These are phyloP conservation scores for Solanum chacoense DNA, from an alignment of 305 asterid species.

Conservation along the genomic window DNA sequence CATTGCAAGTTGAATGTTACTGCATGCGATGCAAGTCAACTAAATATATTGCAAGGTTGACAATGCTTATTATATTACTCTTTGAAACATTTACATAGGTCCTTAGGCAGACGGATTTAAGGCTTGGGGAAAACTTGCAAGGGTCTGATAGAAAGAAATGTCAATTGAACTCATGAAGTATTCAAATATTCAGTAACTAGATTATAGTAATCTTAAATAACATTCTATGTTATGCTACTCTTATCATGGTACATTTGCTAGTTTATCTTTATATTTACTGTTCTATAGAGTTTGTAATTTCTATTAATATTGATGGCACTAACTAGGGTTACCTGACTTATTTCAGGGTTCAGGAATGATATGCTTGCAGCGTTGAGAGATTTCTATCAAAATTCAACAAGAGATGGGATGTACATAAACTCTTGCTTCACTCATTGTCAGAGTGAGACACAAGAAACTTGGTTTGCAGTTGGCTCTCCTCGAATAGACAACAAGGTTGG, in stretches of 20 bases:
- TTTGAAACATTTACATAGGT: neutral
- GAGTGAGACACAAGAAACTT: constrained; percentile 74
- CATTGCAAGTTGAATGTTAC: constrained; percentile 62
- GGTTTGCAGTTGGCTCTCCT: constrained; percentile 78
- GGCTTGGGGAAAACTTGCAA: neutral
- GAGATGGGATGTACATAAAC: constrained; percentile 81
- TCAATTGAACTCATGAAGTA: neutral
- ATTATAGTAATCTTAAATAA: neutral
- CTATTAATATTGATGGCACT: neutral
- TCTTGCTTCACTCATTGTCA: constrained; percentile 97
- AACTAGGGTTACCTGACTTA: neutral
- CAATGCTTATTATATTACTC: neutral
- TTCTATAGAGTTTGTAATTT: neutral
- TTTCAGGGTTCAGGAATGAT: constrained; percentile 61
- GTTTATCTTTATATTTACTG: neutral
- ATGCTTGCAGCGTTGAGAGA: constrained; percentile 51
- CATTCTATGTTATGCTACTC: neutral
- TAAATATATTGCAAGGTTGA: constrained; percentile 66
- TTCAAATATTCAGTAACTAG: neutral
- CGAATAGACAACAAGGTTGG: constrained; percentile 63
- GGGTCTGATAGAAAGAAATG: neutral
- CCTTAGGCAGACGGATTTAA: neutral
- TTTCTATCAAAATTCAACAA: constrained; percentile 44
- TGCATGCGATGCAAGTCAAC: constrained; percentile 46
- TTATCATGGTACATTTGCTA: neutral